Evolutionary conservation across 108 stramenopile genomes (phyloP).

Genomic region (Aureococcus anophagefferens): DNA sequence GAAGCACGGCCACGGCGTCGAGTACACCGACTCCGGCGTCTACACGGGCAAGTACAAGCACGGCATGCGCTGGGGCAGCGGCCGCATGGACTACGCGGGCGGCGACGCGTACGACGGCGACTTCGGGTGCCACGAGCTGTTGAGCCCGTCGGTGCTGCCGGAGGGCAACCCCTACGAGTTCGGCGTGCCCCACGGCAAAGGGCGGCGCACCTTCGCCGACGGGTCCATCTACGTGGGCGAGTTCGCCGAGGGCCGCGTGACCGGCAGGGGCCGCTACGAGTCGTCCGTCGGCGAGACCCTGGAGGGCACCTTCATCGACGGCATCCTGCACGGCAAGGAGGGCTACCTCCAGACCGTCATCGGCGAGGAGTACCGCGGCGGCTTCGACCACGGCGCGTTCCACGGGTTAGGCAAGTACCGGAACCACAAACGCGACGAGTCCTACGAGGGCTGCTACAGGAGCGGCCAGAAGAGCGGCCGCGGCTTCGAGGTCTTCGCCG

Average conservation of each 20-base stretch:
- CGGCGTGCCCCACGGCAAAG: conserved; percentile 20
- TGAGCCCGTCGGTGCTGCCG: neutral
- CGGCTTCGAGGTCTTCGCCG: neutral
- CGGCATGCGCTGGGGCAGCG: conserved; percentile 14
- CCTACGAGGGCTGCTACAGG: neutral
- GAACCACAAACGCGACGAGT: neutral
- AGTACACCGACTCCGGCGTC: conserved; percentile 17
- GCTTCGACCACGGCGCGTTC: conserved; percentile 15
- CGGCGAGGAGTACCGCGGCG: conserved; percentile 15
- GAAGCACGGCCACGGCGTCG: conserved; percentile 24
- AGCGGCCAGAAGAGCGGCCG: neutral
- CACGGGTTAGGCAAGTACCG: conserved; percentile 14
- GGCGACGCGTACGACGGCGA: conserved; percentile 14
- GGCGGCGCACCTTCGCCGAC: conserved; percentile 15
- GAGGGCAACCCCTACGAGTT: conserved; percentile 13
- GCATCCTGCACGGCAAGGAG: conserved; percentile 18
- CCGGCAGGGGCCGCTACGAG: conserved; percentile 11
- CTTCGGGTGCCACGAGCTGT: neutral
- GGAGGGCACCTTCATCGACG: conserved; percentile 12
- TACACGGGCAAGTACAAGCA: conserved; percentile 12
- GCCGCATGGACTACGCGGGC: conserved; percentile 16
- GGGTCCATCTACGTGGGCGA: conserved; percentile 16
- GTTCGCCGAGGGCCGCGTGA: conserved; percentile 4
- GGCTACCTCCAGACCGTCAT: conserved; percentile 2
- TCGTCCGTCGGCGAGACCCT: conserved; percentile 14